Percentiles rank a stretch among this genome's conserved stretches.
phyloP scores from a whole-genome alignment of 768 basidiomycete genomes.

The Macrolepiota albuminosa region DNA sequence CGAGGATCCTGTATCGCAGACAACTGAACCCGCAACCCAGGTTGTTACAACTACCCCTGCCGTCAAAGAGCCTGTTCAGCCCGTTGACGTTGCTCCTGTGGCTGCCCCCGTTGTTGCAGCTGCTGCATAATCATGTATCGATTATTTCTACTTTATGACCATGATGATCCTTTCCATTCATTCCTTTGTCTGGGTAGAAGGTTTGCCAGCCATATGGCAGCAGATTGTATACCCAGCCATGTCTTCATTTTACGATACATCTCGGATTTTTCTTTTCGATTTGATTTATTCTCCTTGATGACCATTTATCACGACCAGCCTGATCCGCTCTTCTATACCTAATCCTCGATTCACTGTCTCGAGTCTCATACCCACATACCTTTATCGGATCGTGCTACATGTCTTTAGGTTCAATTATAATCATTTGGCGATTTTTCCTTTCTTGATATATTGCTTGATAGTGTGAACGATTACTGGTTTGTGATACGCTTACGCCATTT shows the following conservation, averaged over 20 bases:
- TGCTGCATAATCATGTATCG: slow-evolving; percentile 55
- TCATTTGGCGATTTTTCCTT: slow-evolving; percentile 32
- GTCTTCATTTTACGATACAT: slow-evolving; percentile 40
- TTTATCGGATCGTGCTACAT: slow-evolving; percentile 54
- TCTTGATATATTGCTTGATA: neutral
- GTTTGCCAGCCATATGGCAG: neutral
- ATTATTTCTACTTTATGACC: slow-evolving; percentile 33
- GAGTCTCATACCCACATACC: slow-evolving; percentile 56
- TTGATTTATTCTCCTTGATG: slow-evolving; percentile 42
- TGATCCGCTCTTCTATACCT: slow-evolving; percentile 57
- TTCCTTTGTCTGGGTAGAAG: slow-evolving; percentile 26
- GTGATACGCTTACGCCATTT: slow-evolving; percentile 11
- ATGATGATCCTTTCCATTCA: slow-evolving; percentile 28
- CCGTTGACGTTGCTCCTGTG: slow-evolving; percentile 44
- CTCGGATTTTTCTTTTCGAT: slow-evolving; percentile 59
- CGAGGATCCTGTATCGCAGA: slow-evolving; percentile 66
- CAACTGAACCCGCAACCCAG: slow-evolving; percentile 28
- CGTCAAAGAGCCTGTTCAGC: slow-evolving; percentile 26
- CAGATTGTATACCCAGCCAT: slow-evolving; percentile 16
- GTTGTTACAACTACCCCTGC: slow-evolving; percentile 17
- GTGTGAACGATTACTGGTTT: neutral
- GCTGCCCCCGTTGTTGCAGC: slow-evolving; percentile 71
- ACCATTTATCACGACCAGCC: slow-evolving; percentile 56
- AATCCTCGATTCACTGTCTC: slow-evolving; percentile 62
- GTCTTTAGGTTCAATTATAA: slow-evolving; percentile 56